These are phyloP conservation scores for Dunaliella sp. DNA, from an alignment of 139 green algal species.

Conservation along the genomic window DNA sequence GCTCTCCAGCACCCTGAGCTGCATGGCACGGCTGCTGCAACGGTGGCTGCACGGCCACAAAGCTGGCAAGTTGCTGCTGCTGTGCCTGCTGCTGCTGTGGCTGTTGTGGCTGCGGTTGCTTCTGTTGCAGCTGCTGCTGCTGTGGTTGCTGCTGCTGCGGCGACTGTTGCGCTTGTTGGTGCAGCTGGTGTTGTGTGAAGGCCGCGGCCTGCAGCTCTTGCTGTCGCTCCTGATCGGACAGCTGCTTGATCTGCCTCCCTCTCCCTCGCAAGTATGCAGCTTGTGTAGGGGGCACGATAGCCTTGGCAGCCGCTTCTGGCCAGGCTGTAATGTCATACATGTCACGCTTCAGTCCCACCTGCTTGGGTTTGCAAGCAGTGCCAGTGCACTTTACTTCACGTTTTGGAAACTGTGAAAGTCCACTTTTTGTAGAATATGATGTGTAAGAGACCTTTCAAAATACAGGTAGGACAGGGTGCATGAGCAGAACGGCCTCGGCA, in stretches of 20 bases:
- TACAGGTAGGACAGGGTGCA: background rate
- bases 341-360: background rate
- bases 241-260: conserved; percentile 31
- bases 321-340: conserved; percentile 7
- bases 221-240: background rate
- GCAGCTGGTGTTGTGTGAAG: too few species aligned
- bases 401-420: background rate
- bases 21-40: background rate
- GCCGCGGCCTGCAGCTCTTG: too few species aligned
- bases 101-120: too few species aligned
- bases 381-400: too few species aligned
- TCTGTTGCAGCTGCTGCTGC: too few species aligned
- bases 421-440: background rate
- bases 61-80: too few species aligned
- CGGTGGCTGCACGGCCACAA: too few species aligned
- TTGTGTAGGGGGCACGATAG: background rate
- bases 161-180: background rate
- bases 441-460: background rate
- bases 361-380: too few species aligned
- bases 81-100: too few species aligned
- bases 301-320: background rate
- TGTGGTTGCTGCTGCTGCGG: conserved; percentile 2
- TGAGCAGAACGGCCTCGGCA: background rate
- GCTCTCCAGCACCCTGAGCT: too few species aligned
- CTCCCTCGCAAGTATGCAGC: background rate